These are phyloP conservation scores for Sambucus nigra DNA, from an alignment of 129 eudicot species.

Conservation along the genomic window DNA sequence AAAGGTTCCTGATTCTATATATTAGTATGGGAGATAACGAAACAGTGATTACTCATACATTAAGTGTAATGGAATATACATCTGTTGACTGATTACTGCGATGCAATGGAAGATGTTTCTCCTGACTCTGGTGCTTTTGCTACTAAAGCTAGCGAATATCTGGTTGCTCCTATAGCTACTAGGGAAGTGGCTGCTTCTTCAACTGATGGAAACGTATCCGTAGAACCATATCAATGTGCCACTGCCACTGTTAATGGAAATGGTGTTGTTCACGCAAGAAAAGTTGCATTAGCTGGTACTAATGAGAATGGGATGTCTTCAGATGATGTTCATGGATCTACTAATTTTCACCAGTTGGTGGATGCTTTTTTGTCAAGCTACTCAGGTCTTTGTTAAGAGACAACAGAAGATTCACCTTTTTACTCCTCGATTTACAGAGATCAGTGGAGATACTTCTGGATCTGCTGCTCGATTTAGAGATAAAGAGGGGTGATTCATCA, in stretches of 20 bases:
- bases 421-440: too few relatives aligned
- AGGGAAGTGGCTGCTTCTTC: too few relatives aligned
- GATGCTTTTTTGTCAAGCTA: too few relatives aligned
- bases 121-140: conserved; percentile 12
- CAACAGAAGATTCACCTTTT: too few relatives aligned
- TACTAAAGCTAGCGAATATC: conserved; percentile 15
- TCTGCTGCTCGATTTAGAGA: too few relatives aligned
- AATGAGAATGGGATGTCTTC: conserved; percentile 58
- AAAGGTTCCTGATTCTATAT: neutral
- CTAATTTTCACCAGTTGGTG: conserved; percentile 32
- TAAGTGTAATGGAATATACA: conserved; percentile 23
- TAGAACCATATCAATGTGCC: conserved; percentile 32
- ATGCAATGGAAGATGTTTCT: conserved; percentile 13
- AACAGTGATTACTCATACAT: conserved; percentile 44
- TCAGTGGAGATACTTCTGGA: too few relatives aligned
- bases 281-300: conserved; percentile 19
- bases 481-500: conserved; percentile 21
- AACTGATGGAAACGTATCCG: conserved; percentile 22
- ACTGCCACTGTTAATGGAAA: conserved; percentile 44
- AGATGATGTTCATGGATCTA: conserved; percentile 40
- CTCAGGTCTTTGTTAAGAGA: too few relatives aligned
- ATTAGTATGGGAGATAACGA: conserved; percentile 60
- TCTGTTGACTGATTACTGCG: conserved; percentile 31
- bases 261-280: conserved; percentile 30
- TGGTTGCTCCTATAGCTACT: conserved; percentile 24